Evolutionary conservation across 352 stramenopile genomes (phyloP).

Genomic region (Halophytophthora polymorphica): DNA sequence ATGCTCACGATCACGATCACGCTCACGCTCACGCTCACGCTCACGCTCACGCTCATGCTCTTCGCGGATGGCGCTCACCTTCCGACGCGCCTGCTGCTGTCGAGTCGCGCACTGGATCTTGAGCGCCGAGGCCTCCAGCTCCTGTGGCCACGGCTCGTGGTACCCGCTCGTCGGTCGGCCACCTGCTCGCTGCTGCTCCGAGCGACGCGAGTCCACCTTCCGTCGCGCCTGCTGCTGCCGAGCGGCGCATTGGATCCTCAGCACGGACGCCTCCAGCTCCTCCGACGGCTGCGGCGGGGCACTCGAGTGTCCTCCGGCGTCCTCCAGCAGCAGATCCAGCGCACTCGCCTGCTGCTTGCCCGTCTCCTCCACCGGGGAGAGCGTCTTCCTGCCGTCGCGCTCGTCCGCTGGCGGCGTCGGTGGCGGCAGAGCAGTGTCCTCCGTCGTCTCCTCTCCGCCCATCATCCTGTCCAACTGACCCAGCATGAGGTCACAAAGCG

Average conservation of each 20-base stretch:
- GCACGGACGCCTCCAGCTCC: constrained; percentile 4
- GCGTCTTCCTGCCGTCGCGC: neutral
- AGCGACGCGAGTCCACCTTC: constrained; percentile 28
- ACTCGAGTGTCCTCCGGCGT: constrained; percentile 5
- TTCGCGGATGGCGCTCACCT: constrained; percentile 7
- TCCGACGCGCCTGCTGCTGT: constrained; percentile 25
- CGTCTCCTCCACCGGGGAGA: neutral
- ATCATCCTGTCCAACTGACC: constrained; percentile 59
- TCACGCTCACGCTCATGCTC: constrained; percentile 5
- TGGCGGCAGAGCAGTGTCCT: constrained; percentile 3
- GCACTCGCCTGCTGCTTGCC: constrained; percentile 8
- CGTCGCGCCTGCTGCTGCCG: constrained; percentile 45
- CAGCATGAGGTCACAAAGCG: constrained; percentile 63
- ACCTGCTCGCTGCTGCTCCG: neutral
- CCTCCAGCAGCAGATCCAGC: constrained; percentile 17
- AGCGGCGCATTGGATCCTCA: constrained; percentile 49
- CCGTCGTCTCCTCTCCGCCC: constrained; percentile 10
- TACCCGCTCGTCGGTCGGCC: too few relatives aligned
- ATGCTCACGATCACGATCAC: neutral
- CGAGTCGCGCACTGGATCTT: constrained; percentile 39
- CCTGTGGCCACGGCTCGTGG: neutral
- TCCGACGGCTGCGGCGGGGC: neutral
- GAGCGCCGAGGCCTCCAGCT: constrained; percentile 16
- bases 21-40: neutral
- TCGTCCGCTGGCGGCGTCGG: constrained; percentile 7